Percentiles rank a stretch among this genome's conserved stretches.
phyloP scores from a whole-genome alignment of 345 rosid genomes.

The Salix brachista region DNA sequence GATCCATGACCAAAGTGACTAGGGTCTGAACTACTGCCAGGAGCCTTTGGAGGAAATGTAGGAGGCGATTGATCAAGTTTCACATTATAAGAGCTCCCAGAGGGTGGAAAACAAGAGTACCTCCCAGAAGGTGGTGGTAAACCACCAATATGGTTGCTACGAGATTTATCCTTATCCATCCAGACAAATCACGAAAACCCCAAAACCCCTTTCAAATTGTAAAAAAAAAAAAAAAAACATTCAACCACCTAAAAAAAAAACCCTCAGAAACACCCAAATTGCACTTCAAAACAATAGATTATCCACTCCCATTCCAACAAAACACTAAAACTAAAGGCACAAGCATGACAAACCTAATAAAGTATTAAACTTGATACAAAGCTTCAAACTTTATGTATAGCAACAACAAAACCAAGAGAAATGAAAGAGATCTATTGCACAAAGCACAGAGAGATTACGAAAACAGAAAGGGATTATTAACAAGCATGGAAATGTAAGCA shows the following conservation, averaged over 20 bases:
- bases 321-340: neutral
- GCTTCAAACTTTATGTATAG: neutral
- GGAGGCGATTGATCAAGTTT: slow-evolving; percentile 50
- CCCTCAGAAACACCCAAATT: neutral
- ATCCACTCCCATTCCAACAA: neutral
- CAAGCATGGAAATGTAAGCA: neutral
- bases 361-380: neutral
- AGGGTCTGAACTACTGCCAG: slow-evolving; percentile 38
- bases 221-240: neutral
- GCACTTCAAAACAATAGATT: neutral
- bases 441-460: neutral
- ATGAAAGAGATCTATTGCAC: slow-evolving; percentile 8
- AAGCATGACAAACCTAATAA: neutral
- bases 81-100: slow-evolving; percentile 39
- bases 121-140: slow-evolving; percentile 57
- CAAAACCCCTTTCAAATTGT: slow-evolving; percentile 2
- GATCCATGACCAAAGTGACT: slow-evolving; percentile 40
- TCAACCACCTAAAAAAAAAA: neutral
- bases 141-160: slow-evolving; percentile 45
- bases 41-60: slow-evolving; percentile 40
- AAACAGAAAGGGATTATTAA: neutral
- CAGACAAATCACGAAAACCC: slow-evolving; percentile 2
- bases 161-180: slow-evolving; percentile 77
- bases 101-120: slow-evolving; percentile 44
- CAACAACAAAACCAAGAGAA: neutral